phyloP scores from a whole-genome alignment of 345 rosid species.

The Barbarea vulgaris region DNA sequence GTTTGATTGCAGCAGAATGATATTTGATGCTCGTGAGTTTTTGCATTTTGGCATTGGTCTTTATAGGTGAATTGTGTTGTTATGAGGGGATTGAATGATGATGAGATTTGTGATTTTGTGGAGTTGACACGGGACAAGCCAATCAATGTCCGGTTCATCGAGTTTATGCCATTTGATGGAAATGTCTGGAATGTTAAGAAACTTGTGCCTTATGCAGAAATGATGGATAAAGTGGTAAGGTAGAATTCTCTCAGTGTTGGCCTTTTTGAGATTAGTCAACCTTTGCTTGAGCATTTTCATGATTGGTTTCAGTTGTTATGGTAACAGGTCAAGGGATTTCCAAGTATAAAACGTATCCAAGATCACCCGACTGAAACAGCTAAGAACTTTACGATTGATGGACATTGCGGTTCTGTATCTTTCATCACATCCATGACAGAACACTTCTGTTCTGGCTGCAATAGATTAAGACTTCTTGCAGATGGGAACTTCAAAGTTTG shows the following conservation, averaged over 20 bases:
- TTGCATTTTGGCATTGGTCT: background rate
- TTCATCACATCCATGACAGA: conserved; percentile 97
- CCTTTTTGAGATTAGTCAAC: conserved; percentile 7
- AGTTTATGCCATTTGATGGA: conserved; percentile 99
- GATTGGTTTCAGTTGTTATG: conserved; percentile 25
- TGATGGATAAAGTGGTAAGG: conserved; percentile 96
- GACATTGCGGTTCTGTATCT: conserved; percentile 83
- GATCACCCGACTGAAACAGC: conserved; percentile 91
- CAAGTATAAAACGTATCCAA: conserved; percentile 59
- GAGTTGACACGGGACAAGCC: conserved; percentile 79
- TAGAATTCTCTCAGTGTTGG: conserved; percentile 47
- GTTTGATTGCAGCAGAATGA: conserved; percentile 1
- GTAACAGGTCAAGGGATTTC: conserved; percentile 56
- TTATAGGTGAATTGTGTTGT: conserved; percentile 89
- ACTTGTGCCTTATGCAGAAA: conserved; percentile 73
- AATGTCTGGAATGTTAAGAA: conserved; percentile 96
- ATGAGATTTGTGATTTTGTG: conserved; percentile 93
- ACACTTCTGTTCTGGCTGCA: conserved; percentile 99
- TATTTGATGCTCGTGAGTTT: conserved; percentile 11
- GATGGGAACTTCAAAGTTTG: conserved; percentile 99
- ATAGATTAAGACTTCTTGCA: conserved; percentile 90
- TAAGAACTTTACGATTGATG: conserved; percentile 82
- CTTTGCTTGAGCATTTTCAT: conserved; percentile 15
- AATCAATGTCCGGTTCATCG: conserved; percentile 88
- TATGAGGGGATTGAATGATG: conserved; percentile 94